Conservation (phyloP, 257 asterid genomes). For the Cynanchum wilfordii region DNA sequence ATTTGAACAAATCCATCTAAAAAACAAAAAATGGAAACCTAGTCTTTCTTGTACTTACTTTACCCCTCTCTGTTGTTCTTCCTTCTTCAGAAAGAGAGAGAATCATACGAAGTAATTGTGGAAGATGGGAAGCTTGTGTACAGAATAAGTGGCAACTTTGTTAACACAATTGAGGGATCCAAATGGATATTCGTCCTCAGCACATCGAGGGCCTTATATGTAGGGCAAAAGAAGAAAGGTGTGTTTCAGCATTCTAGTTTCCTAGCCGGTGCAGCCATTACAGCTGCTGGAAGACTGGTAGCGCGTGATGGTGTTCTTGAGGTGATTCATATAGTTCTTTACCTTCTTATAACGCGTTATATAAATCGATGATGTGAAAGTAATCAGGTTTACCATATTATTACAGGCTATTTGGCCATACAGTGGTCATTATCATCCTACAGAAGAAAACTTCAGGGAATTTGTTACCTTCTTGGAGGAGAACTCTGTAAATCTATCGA, state of each 20-base stretch:
- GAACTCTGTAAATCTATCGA: conserved; percentile 59
- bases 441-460: conserved; percentile 83
- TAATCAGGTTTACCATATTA: conserved; percentile 4
- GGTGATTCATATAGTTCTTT: conserved; percentile 29
- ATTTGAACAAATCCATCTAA: background rate
- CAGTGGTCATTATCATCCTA: conserved; percentile 93
- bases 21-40: background rate
- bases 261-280: conserved; percentile 86
- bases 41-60: conserved; percentile 11
- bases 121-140: conserved; percentile 64
- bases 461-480: conserved; percentile 80
- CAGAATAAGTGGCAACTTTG: conserved; percentile 55
- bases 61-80: background rate
- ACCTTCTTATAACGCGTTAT: background rate
- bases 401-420: conserved; percentile 90
- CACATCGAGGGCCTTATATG: conserved; percentile 66
- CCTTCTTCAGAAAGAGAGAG: conserved; percentile 66
- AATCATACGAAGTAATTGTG: conserved; percentile 59
- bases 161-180: conserved; percentile 64
- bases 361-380: background rate
- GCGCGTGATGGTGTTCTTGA: conserved; percentile 74
- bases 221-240: conserved; percentile 81
- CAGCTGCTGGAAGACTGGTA: conserved; percentile 91
- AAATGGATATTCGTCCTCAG: conserved; percentile 95
- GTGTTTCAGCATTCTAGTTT: conserved; percentile 90